These are phyloP conservation scores for Marchantia paleacea DNA, from an alignment of 225 moss, liverwort and hornwort genomes.

Conservation along the genomic window DNA sequence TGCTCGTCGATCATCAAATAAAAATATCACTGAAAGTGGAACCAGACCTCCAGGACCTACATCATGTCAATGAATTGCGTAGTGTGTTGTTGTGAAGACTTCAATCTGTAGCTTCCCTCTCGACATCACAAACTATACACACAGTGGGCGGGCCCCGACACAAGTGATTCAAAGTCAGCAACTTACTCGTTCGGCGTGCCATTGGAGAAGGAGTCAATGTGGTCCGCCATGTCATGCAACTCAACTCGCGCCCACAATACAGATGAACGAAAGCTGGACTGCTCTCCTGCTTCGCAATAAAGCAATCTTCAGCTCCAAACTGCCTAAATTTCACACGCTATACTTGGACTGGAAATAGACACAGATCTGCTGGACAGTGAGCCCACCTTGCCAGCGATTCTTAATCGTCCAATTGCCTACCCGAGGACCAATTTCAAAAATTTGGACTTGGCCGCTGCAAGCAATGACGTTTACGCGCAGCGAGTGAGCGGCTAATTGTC, in stretches of 20 bases:
- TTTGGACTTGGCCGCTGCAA: slow-evolving; percentile 2
- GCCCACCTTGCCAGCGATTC: background rate
- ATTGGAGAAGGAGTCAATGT: slow-evolving; percentile 27
- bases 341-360: background rate
- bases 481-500: background rate
- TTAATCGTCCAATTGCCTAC: background rate
- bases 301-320: slow-evolving; percentile 16
- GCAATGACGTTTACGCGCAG: background rate
- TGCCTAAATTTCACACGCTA: background rate
- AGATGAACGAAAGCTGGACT: slow-evolving; percentile 15
- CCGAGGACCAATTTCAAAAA: background rate
- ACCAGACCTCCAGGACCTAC: background rate
- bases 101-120: background rate
- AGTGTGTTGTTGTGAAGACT: background rate
- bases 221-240: slow-evolving; percentile 32
- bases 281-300: background rate
- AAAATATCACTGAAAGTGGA: background rate
- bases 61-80: background rate
- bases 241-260: background rate
- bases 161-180: background rate
- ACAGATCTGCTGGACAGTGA: slow-evolving; percentile 13
- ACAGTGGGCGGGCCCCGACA: background rate
- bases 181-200: slow-evolving; percentile 31
- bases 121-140: background rate
- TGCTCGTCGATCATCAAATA: background rate